Evolutionary conservation across 169 alveolate genomes (phyloP), one percentile per base, ranked within the genome.

Genomic region (Plasmodium reichenowi): DNA sequence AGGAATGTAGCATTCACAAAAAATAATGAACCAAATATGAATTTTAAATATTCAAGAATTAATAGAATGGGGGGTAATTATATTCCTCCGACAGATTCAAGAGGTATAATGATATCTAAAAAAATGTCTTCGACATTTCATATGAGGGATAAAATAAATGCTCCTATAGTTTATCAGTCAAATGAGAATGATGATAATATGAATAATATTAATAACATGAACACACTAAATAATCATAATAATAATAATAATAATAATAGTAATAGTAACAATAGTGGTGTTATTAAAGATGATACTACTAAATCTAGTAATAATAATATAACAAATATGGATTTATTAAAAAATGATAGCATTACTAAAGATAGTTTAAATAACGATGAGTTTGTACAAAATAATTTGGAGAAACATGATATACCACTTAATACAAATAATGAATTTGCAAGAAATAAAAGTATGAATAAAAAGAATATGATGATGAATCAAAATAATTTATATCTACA

Each of bases 71-170:
- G 48, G 4, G 64, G 47, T 6, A 63, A 45, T 56, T 76, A 62
- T 50, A 50, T 67, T 1, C 0, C 43, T 29, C 52, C 47, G 9
- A 20, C 70, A n/a, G 58, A 64, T n/a, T 63, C 13, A n/a, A 64
- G 66, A 12, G 71, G 43, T 62, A 48, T 29, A 7, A 32, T 59
- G 59, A 62, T 50, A 20, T 48, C 70, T 43, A 12, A 15, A 24
- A 48, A 3, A 45, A 12, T 52, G 45, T 72, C 67, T n/a, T 29
- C 68, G 15, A 17, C 72, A 29, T 80, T 67, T 71, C 9, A 54
- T 26, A 72, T 47, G 58, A 80, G 90, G 20, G 90, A 80, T 50
- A 76, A 64, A 48, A 32, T 64, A 52, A 48, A 76, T 68, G 78
- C 63, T 32, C 63, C 67, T 26, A 62, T 48, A 13, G 45, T 6